phyloP scores from a whole-genome alignment of 2,329 filamentous ascomycete species.

The Pseudonectria buxi region DNA sequence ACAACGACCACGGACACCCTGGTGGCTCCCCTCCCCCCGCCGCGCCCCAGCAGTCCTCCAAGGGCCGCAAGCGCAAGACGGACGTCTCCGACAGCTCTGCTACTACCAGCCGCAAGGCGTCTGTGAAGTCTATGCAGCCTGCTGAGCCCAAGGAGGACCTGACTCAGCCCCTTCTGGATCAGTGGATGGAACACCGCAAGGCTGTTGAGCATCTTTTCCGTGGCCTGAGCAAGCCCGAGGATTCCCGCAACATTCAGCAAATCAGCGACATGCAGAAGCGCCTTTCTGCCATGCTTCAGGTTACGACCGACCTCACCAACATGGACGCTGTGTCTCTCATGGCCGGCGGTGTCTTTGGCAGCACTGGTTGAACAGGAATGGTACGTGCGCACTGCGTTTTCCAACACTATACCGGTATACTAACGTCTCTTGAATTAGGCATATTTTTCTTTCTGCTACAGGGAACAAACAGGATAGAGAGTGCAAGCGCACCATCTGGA shows the following conservation, averaged over 20 bases:
- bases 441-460: slow-evolving; percentile 20
- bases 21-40: slow-evolving; percentile 35
- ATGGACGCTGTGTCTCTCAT: slow-evolving; percentile 13
- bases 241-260: slow-evolving; percentile 46
- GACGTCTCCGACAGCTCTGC: slow-evolving; percentile 36
- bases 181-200: slow-evolving; percentile 57
- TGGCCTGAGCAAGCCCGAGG: slow-evolving; percentile 42
- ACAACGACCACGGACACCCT: slow-evolving; percentile 53
- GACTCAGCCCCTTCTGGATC: slow-evolving; percentile 39
- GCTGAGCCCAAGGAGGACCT: slow-evolving; percentile 26
- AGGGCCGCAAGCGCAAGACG: slow-evolving; percentile 54
- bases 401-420: slow-evolving; percentile 4
- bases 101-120: slow-evolving; percentile 42
- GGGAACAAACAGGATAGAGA: slow-evolving; percentile 6
- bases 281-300: slow-evolving; percentile 46
- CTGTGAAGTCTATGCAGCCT: slow-evolving; percentile 34
- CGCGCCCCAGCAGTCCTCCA: slow-evolving; percentile 28
- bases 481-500: slow-evolving; percentile 20
- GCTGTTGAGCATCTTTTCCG: slow-evolving; percentile 54
- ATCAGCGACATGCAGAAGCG: slow-evolving; percentile 45
- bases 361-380: slow-evolving; percentile 25
- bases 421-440: slow-evolving; percentile 3
- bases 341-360: slow-evolving; percentile 16
- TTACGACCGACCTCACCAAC: slow-evolving; percentile 30
- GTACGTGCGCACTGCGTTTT: slow-evolving; percentile 8